phyloP scores from a whole-genome alignment of 169 alveolate genomes.

The Theileria luwenshuni region DNA sequence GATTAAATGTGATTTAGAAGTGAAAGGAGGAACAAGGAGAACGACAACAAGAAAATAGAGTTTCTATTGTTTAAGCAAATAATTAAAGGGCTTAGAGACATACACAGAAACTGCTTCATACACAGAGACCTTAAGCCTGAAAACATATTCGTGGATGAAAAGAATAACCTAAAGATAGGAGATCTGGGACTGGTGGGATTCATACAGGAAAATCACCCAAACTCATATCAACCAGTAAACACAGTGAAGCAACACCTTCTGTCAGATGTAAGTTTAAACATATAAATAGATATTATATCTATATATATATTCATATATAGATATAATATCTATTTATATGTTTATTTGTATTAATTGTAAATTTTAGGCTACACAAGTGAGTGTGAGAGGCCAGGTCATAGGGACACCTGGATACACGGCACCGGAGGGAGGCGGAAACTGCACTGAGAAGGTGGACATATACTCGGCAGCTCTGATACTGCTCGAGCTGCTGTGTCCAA shows the following conservation, averaged over 20 bases:
- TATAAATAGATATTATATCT: no score
- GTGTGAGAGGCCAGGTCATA: slow-evolving; percentile 84
- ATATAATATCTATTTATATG: not conserved
- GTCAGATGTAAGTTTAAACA: slow-evolving; percentile 3
- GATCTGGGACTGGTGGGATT: slow-evolving; percentile 89
- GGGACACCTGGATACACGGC: slow-evolving; percentile 92
- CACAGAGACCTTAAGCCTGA: slow-evolving; percentile 92
- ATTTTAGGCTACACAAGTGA: slow-evolving; percentile 61
- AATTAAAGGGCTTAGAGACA: slow-evolving; percentile 85
- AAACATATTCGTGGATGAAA: slow-evolving; percentile 85
- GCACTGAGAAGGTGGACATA: slow-evolving; percentile 89
- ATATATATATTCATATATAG: not conserved
- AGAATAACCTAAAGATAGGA: slow-evolving; percentile 83
- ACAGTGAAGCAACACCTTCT: slow-evolving; percentile 7
- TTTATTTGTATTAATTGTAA: not conserved
- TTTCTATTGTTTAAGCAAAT: slow-evolving; percentile 82
- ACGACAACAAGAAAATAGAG: slow-evolving; percentile 72
- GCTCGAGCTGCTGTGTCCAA: slow-evolving; percentile 85
- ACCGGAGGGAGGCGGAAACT: slow-evolving; percentile 89
- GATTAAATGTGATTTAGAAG: not conserved
- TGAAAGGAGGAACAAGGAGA: slow-evolving; percentile 4
- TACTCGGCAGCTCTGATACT: slow-evolving; percentile 86
- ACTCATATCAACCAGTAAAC: slow-evolving; percentile 34
- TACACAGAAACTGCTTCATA: slow-evolving; percentile 83
- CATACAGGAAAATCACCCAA: slow-evolving; percentile 76